Base-by-base conservation (phyloP, 2,329 filamentous ascomycete species). In the Sordariomycetes sp. region DNA sequence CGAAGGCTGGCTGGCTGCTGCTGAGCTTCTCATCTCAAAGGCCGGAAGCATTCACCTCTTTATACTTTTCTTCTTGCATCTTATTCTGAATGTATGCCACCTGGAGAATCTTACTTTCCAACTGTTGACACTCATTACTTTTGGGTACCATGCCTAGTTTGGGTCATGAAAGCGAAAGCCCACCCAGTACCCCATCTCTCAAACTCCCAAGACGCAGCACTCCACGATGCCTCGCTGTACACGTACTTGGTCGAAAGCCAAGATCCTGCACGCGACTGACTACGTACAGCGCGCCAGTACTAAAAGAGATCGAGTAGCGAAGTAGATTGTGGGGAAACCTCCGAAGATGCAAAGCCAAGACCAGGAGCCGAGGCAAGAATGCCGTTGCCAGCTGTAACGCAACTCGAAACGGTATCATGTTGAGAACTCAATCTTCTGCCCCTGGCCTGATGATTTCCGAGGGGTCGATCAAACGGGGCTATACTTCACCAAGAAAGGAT, bases 11-110 rank as follows among this genome's bases (percentile, higher is more conserved):
- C 29, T 21, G 25, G 25, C 29, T 21, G 29, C 15, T 19, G 29
- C 16, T 19, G 29, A n/a, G n/a, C 12, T 14, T 31, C 29, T 21
- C 29, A 18, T 31, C 29, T 31, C 29, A 3, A 31, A 31, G 15
- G 16, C 10, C 3, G 19, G 27, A n/a, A 14, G 15, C 19, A 17
- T 18, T 21, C 10, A 6, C n/a, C 14, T 33, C 15, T 23, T 33
- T 33, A 33, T 33, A 33, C 32, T 26, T 33, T 19, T 25, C 21
- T 16, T 25, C 21, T 23, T 23, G 17, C 6, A 21, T 28, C 25
- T 16, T 16, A n/a, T 28, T 14, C 25, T 28, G n/a, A 9, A 28
- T 6, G 25, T 28, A n/a, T 14, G 17, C 8, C 25, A 16, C 25
- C 12, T 28, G 5, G 8, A 28, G 25, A 28, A 28, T 14, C 25